Evolutionary conservation across 768 basidiomycete species (phyloP), one percentile per base, ranked within the genome.

Genomic region (Lactarius quietus): DNA sequence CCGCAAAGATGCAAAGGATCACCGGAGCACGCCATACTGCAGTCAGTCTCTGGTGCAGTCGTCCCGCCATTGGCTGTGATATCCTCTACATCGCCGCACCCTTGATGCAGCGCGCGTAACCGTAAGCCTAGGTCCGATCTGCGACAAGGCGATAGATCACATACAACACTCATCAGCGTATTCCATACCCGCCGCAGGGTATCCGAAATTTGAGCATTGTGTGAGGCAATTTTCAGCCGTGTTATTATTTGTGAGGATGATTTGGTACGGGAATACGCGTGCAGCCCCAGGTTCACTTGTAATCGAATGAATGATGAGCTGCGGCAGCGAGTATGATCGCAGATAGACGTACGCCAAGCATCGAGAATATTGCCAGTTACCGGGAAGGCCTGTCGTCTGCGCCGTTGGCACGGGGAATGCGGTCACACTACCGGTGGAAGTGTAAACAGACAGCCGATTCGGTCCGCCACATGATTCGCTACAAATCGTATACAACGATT

Each of bases 391-490:
- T 1, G 83, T 83, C 9, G 77, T 85, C 69, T 84, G 81, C 2
- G 80, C 71, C 0, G 77, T 75, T 5, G 91, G 89, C 14, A 91
- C 82, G 1, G 89, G 84, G 20, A 86, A 75, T 8, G 79, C 79
- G 0, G 79, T 82, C 57, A 92, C 77, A 48, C 77, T 80, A 4
- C 76, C 77, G 9, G 75, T 82, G 0, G 83, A 79, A 0, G 83
- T 78, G 69, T 92, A 92, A 17, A 90, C 82, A 1, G 89, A 90
- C 31, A 92, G 71, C n/a, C 84, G 81, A 70, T 86, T 86, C 1
- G 86, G 83, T 7, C 86, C 91, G 72, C 91, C 91, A 67, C 90
- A 93, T 48, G 85, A 83, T 73, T 88, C 80, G 15, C 86, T 87
- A 65, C 54, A 33, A 64, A 38, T 51, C 43, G 61, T 66, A n/a